Evolutionary conservation across 2,329 filamentous ascomycete species (phyloP), one percentile per base, ranked within the genome.

Genomic region (Alternaria angustiovoidea): DNA sequence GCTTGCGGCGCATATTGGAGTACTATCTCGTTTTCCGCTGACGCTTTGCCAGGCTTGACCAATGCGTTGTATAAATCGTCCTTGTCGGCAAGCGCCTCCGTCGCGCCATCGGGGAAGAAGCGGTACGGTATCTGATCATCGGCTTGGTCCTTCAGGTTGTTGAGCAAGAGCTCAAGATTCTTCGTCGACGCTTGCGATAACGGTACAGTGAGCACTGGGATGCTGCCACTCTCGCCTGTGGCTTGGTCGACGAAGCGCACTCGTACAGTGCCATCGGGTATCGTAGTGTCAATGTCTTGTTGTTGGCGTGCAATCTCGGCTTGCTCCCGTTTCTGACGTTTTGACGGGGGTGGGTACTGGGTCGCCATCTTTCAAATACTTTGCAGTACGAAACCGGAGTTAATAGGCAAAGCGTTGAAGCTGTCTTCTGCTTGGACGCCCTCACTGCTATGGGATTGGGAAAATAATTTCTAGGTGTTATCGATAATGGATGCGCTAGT

Each of bases 211-310:
- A 79, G 73, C 7, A 86, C 93, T 78, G 83, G 89, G 77, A 85
- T 90, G 70, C 85, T 93, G 81, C 85, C 93, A 77, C 84, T 87
- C 81, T 85, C 81, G 59, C 87, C 87, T 8, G 86, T 88, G 59
- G 86, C 91, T 86, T 91, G 88, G 78, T 98, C 93, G 74, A 93
- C 86, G 79, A 98, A 97, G 67, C 94, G 91, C 48, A 96, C 89
- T 78, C 92, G 90, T 75, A 96, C 88, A 61, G 89, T 93, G 66
- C 93, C 93, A 34, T 88, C 87, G 0, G 90, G 86, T 51, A 91
- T 86, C 22, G 78, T 78, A 51, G 88, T 83, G 42, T 86, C 82
- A 52, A 94, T 86, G 81, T 94, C 89, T 75, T 95, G 90, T 74
- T 96, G 93, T 47, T 88, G 82, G 66, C 88, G 85, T 7, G 91